Evolutionary conservation across 1,284 basidiomycete genomes (phyloP), one percentile per base, ranked within the genome.

Genomic region (Athelia psychrophila): DNA sequence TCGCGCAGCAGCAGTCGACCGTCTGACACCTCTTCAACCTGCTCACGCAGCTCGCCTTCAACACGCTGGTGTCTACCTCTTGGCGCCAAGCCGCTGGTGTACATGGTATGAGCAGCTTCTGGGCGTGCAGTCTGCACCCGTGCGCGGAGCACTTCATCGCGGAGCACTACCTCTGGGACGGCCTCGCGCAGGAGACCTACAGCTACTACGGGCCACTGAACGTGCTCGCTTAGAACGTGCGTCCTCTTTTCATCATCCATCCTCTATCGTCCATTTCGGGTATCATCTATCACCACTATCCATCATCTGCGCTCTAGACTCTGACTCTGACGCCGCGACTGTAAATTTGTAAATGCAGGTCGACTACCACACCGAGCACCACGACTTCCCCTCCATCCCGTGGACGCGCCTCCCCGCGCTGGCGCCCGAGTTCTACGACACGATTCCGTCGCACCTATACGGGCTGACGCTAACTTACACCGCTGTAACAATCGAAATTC

Each of bases 281-380:
- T n/a, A n/a, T n/a, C n/a, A n/a, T n/a, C n/a, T n/a, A n/a, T n/a
- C n/a, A n/a, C n/a, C n/a, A n/a, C n/a, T n/a, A n/a, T n/a, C n/a
- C n/a, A n/a, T n/a, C n/a, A n/a, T n/a, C n/a, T n/a, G n/a, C n/a
- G n/a, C n/a, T n/a, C n/a, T n/a, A n/a, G n/a, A n/a, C n/a, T n/a
- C n/a, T n/a, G 12, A n/a, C n/a, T 35, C n/a, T 35, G 10, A 35
- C 10, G 10, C n/a, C 33, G 33, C 33, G n/a, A 12, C 33, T 35
- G n/a, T 12, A 10, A n/a, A 35, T 35, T n/a, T n/a, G n/a, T n/a
- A n/a, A n/a, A n/a, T n/a, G n/a, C 57, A 92, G 88, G 91, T 98
- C 52, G 96, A 96, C 44, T 98, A 98, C 67, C 96, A 98, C 69
- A 98, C 98, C 71, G 96, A 99, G 67, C 96, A 99, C 70, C 96